Base-by-base conservation (phyloP, 2,329 filamentous ascomycete species). In the Hirsutella minnesotensis region DNA sequence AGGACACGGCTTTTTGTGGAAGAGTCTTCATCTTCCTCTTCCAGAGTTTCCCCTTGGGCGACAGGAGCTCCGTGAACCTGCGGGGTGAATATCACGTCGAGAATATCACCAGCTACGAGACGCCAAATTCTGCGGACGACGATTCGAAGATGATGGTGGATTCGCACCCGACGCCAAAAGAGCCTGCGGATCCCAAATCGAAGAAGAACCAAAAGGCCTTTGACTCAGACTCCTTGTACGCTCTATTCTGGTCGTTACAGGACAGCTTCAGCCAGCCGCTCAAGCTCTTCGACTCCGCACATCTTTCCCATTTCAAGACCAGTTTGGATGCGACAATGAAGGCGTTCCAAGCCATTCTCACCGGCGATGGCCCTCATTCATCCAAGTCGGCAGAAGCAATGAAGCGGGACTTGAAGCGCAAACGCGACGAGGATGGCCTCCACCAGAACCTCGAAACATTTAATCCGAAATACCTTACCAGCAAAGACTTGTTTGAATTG, bases 401-500 rank as follows among this genome's bases (percentile, higher is more conserved):
- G 38, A 80, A 78, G 48, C 75, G 74, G 49, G 77, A 76, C 24
- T 56, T 70, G 42, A 94, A 89, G 63, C 77, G 86, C 44, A 94
- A 89, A 60, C 70, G 75, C 36, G 70, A 74, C 10, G 51, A 50
- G 16, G 72, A 71, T 35, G 64, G 65, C 22, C 72, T 77, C 41
- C 75, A 77, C 8, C 74, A 77, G 43, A 48, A 49, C 15, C 49
- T 53, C 1, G 61, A 60, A 42, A 51, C 58, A 20, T 96, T 95
- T 65, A 98, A 98, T 55, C 90, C 94, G 1, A 98, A 96, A 58
- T 99, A 98, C 59, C 74, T 99, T 16, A 99, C 92, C n/a, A 96
- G 89, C 60, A 77, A 84, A 50, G 94, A 98, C 59, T 70, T 99
- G 1, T 99, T 99, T 61, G 87, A 94, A 54, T 76, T 98, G 38